Conservation (phyloP, 305 asterid species). For the Plantago coronopus region DNA sequence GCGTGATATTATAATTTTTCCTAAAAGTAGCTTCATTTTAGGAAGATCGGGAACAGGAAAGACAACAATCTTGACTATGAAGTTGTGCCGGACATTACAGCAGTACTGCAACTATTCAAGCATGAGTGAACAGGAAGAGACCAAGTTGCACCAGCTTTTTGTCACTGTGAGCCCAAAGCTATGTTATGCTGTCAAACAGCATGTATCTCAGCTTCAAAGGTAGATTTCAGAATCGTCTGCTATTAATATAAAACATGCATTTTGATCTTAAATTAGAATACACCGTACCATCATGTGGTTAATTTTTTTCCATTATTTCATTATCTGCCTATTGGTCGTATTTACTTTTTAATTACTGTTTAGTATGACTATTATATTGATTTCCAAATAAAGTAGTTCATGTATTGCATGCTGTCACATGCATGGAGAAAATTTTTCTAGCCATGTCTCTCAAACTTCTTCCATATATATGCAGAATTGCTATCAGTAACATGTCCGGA, state of each 20-base stretch:
- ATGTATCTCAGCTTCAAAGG: conserved; percentile 55
- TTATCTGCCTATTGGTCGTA: background rate
- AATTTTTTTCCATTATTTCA: background rate
- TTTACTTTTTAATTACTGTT: background rate
- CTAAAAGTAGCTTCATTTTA: conserved; percentile 52
- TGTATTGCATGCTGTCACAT: too few species aligned
- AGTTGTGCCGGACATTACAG: conserved; percentile 50
- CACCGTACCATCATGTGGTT: background rate
- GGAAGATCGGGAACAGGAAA: conserved; percentile 74
- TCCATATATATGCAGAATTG: conserved; percentile 34
- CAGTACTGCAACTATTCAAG: conserved; percentile 35
- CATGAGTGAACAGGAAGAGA: conserved; percentile 23
- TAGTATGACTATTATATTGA: background rate
- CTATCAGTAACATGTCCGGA: conserved; percentile 20
- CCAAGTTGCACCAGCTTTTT: conserved; percentile 49
- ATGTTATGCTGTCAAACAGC: conserved; percentile 64
- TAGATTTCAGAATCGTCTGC: background rate
- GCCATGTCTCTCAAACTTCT: conserved; percentile 12
- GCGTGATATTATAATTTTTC: conserved; percentile 41
- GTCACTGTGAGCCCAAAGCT: conserved; percentile 65
- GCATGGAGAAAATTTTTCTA: background rate
- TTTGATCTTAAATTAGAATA: background rate
- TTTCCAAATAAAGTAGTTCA: too few species aligned
- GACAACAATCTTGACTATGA: conserved; percentile 66
- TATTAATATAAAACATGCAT: background rate